Conservation (phyloP, 768 basidiomycete genomes). For the Lactarius sanguifluus region DNA sequence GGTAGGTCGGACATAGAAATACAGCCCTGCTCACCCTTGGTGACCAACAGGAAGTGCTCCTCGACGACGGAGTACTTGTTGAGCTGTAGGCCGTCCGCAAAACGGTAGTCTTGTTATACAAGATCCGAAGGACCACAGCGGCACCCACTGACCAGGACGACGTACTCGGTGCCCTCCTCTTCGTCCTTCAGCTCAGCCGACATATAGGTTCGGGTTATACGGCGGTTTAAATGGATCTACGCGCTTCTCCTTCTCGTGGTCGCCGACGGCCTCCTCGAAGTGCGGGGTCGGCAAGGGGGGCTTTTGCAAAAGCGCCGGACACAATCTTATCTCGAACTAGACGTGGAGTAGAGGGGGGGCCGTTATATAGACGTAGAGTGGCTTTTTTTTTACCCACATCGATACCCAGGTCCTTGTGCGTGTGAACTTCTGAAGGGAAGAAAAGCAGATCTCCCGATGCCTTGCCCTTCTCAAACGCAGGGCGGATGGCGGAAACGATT, state of each 20-base stretch:
- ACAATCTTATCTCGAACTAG: slow-evolving; percentile 85
- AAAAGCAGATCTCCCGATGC: slow-evolving; percentile 68
- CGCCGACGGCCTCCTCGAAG: slow-evolving; percentile 36
- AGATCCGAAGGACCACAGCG: neutral
- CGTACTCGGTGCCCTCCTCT: slow-evolving; percentile 57
- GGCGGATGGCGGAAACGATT: slow-evolving; percentile 55
- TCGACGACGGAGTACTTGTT: slow-evolving; percentile 87
- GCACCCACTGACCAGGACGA: slow-evolving; percentile 57
- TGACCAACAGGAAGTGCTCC: slow-evolving; percentile 83
- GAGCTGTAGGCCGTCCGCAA: slow-evolving; percentile 47
- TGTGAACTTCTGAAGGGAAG: slow-evolving; percentile 70
- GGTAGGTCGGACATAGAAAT: neutral
- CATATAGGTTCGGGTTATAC: slow-evolving; percentile 69
- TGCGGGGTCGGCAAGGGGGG: slow-evolving; percentile 50
- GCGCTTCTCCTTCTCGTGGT: slow-evolving; percentile 36
- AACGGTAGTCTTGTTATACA: neutral
- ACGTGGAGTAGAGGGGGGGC: neutral
- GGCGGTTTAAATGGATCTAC: slow-evolving; percentile 84
- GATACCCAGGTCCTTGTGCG: slow-evolving; percentile 58
- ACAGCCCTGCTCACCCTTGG: slow-evolving; percentile 58
- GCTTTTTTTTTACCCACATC: slow-evolving; percentile 49
- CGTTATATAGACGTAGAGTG: neutral
- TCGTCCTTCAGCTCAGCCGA: slow-evolving; percentile 73
- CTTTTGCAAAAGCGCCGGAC: slow-evolving; percentile 84
- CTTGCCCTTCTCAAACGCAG: slow-evolving; percentile 56